Evolutionary conservation across 192 early-diverging fungal species (phyloP).

Genomic region (Backusella tuberculispora): DNA sequence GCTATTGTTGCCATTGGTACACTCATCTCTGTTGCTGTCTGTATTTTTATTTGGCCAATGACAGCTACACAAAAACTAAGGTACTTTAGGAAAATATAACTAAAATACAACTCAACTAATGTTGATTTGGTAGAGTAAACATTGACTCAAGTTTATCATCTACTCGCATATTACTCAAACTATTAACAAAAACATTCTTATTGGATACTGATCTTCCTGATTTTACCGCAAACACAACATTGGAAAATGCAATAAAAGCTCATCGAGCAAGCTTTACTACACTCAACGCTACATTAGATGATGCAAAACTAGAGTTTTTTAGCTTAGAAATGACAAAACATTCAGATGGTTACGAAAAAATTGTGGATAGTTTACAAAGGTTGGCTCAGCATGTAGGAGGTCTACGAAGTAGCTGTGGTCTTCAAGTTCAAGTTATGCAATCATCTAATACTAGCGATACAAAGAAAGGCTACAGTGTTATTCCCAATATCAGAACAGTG

Average conservation of each 20-base stretch:
- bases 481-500: conserved; percentile 8
- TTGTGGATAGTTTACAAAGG: conserved; percentile 60
- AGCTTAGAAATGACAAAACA: conserved; percentile 55
- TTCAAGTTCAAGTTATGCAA: conserved; percentile 59
- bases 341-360: conserved; percentile 44
- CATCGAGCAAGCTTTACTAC: conserved; percentile 62
- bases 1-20: conserved; percentile 45
- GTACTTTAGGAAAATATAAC: conserved; percentile 27
- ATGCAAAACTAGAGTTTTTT: conserved; percentile 55
- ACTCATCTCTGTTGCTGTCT: conserved; percentile 41
- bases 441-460: background rate
- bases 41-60: conserved; percentile 52
- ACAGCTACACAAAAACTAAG: conserved; percentile 52
- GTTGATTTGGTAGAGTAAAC: conserved; percentile 30
- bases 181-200: conserved; percentile 66
- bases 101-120: background rate
- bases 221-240: conserved; percentile 51
- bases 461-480: background rate
- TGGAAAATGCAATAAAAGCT: conserved; percentile 58
- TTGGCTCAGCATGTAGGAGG: conserved; percentile 70
- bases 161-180: conserved; percentile 57
- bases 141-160: conserved; percentile 56
- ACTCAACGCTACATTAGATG: conserved; percentile 53
- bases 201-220: conserved; percentile 54
- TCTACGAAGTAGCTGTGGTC: conserved; percentile 68